These are phyloP conservation scores for Alternaria angustiovoidea DNA, from an alignment of 2,329 filamentous ascomycete species.

Conservation along the genomic window DNA sequence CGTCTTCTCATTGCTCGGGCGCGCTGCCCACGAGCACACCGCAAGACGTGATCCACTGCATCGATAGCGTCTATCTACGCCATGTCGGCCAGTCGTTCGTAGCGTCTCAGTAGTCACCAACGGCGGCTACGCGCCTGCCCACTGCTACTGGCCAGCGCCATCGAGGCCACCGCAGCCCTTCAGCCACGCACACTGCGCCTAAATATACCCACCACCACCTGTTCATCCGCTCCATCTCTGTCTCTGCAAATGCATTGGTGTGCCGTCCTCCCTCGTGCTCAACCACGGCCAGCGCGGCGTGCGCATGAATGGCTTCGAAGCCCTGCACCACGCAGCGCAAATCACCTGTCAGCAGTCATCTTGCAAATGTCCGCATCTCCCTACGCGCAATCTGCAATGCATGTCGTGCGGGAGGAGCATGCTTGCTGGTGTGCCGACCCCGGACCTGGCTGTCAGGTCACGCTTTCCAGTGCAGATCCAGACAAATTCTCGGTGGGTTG, in stretches of 20 bases:
- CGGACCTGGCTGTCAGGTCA: conserved; percentile 16
- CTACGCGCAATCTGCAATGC: conserved; percentile 31
- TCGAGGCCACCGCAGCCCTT: conserved; percentile 17
- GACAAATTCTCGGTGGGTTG: neutral
- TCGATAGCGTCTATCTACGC: conserved; percentile 36
- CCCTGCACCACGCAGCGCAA: conserved; percentile 4
- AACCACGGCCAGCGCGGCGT: neutral
- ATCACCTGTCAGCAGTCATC: conserved; percentile 13
- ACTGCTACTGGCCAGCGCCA: conserved; percentile 23
- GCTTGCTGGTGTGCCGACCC: conserved; percentile 16
- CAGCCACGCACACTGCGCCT: conserved; percentile 34
- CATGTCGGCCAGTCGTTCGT: conserved; percentile 32
- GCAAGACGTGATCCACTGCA: conserved; percentile 31
- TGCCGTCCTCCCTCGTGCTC: neutral
- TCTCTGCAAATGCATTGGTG: neutral
- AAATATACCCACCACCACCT: conserved; percentile 27
- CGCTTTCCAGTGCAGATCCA: conserved; percentile 10
- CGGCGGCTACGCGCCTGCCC: conserved; percentile 33
- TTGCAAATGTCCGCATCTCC: conserved; percentile 23
- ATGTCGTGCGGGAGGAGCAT: conserved; percentile 19
- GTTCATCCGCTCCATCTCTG: conserved; percentile 11
- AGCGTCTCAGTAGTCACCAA: conserved; percentile 23
- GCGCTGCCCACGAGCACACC: conserved; percentile 29
- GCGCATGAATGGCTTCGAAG: conserved; percentile 13
- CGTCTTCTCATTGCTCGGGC: conserved; percentile 37